Percentiles rank a stretch among this genome's conserved stretches.
Conservation (phyloP, 768 basidiomycete genomes). For the Kwoniella sp. region DNA sequence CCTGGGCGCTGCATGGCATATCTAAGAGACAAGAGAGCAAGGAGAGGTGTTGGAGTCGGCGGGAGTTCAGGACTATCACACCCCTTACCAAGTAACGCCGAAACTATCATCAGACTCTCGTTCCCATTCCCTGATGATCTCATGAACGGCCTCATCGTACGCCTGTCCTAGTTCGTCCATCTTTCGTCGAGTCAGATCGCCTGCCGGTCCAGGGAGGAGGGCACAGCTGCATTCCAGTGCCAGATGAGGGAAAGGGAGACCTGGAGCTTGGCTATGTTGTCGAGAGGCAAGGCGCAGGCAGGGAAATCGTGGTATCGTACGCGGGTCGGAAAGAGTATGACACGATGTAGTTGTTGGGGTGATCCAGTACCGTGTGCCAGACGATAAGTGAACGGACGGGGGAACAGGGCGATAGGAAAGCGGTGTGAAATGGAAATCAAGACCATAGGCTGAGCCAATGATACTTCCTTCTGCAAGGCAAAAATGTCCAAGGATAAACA, state of each 20-base stretch:
- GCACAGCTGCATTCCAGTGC: conserved; percentile 52
- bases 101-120: conserved; percentile 31
- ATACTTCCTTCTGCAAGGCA: background rate
- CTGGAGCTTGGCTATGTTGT: conserved; percentile 25
- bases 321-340: background rate
- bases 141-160: conserved; percentile 44
- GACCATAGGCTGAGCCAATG: background rate
- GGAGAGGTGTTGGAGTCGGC: too few relatives aligned
- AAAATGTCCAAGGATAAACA: too few relatives aligned
- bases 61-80: too few relatives aligned
- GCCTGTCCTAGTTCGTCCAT: conserved; percentile 50
- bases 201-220: conserved; percentile 45
- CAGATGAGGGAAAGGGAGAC: conserved; percentile 43
- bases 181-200: conserved; percentile 45
- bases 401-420: background rate
- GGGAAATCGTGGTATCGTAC: background rate
- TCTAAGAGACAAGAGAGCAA: too few relatives aligned
- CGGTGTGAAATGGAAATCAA: too few relatives aligned
- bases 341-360: too few relatives aligned
- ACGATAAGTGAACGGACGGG: too few relatives aligned
- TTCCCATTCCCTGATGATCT: conserved; percentile 38
- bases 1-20: too few relatives aligned
- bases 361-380: too few relatives aligned
- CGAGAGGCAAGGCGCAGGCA: background rate
- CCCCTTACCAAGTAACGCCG: conserved; percentile 40